Conservation (phyloP, 768 basidiomycete species). For the Coprinellus micaceus region DNA sequence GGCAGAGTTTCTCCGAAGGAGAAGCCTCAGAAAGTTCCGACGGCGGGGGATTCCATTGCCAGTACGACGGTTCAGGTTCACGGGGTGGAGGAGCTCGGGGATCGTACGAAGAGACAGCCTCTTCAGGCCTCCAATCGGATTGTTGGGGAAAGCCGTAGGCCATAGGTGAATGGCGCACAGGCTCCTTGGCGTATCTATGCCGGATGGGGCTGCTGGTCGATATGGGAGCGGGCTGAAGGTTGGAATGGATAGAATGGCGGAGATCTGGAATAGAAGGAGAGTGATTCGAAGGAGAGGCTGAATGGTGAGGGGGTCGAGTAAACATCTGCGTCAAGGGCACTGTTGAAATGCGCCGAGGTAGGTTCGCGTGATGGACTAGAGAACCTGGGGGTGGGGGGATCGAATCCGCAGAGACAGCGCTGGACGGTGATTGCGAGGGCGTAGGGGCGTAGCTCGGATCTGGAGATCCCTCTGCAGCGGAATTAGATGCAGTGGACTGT, state of each 20-base stretch:
- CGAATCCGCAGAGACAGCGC: background rate
- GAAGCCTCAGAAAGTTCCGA: background rate
- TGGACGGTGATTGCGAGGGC: slow-evolving; percentile 11
- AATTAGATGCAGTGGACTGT: slow-evolving; percentile 7
- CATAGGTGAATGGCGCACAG: background rate
- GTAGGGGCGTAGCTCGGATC: background rate
- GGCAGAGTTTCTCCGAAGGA: background rate
- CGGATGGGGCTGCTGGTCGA: background rate
- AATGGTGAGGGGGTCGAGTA: background rate
- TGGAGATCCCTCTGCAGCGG: slow-evolving; percentile 7
- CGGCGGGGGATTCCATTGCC: background rate
- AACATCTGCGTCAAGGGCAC: slow-evolving; percentile 4
- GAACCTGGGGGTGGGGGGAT: background rate
- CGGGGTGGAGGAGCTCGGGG: background rate
- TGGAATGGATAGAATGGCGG: background rate
- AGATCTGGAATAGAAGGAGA: slow-evolving; percentile 1
- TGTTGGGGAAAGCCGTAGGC: background rate
- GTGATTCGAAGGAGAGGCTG: background rate
- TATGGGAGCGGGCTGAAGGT: background rate
- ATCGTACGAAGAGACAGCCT: background rate
- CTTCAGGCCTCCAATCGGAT: background rate
- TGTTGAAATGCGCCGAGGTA: background rate
- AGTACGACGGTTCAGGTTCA: background rate
- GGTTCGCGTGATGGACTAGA: too few species aligned
- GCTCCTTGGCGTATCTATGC: background rate